Base-by-base conservation (phyloP, 163 green algal species). In the Chloroidium sp. region DNA sequence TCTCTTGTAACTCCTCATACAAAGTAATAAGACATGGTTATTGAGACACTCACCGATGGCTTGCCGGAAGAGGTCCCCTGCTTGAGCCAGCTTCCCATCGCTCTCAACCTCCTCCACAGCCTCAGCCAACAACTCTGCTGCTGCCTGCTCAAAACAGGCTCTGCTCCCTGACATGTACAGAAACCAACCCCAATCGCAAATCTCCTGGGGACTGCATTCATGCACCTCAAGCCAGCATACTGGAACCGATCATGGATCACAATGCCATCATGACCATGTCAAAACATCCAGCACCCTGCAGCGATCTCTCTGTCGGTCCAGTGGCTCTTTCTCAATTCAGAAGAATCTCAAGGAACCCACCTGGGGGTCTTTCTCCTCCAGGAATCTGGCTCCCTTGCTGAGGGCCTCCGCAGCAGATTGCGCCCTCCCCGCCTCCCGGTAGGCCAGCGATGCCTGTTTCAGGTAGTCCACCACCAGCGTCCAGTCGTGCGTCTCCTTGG, bases 91-190 rank as follows among this genome's bases (percentile, higher is more conserved):
- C 79, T 89, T 88, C 4, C 85, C 88, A 0, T 88, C 85, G n/a
- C 80, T 84, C 80, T 95, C 92, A 76, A 94, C 86, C 62, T 87
- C 82, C 72, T 93, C 87, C 2, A 96, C 77, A 0, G 91, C 90
- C 58, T 93, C 86, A 14, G 78, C 74, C 75, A 92, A 92, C 77
- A 96, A 76, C 61, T 74, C 62, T 2, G 82, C 59, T 0, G 91
- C 87, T 2, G 79, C 84, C 83, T 87, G 83, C 72, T 69, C 1
- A 74, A 3, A 58, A 57, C 72, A 78, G 62, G 4, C 4, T 78
- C 64, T 3, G n/a, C 62, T 61, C 72, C 68, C 78, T 81, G 78
- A 10, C 74, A 36, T 36, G 36, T 36, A 36, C 36, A 36, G 36
- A 36, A 36, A 36, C 36, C 36, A 36, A 36, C 36, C 36, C 36